A percentile compares a stretch with the other conserved stretches of the same genome.
Conservation (phyloP, 202 grass and related monocot genomes). For the Miscanthus sacchariflorus region DNA sequence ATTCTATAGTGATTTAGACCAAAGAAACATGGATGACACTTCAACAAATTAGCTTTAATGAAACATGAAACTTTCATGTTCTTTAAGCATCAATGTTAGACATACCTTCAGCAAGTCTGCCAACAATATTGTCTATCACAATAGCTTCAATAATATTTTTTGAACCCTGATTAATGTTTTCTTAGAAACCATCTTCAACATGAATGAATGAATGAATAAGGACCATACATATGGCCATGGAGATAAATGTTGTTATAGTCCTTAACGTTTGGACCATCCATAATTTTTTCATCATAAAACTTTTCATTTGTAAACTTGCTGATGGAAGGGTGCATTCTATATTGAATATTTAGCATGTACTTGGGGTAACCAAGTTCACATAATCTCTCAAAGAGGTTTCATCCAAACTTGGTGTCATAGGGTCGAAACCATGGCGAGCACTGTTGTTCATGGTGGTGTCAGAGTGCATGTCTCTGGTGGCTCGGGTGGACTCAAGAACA, state of each 20-base stretch:
- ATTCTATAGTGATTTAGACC: slow-evolving; percentile 18
- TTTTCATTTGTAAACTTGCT: slow-evolving; percentile 47
- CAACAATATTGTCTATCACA: not conserved
- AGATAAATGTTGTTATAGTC: slow-evolving; percentile 19
- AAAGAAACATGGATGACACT: not conserved
- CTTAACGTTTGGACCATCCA: slow-evolving; percentile 49
- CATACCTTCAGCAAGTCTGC: slow-evolving; percentile 1
- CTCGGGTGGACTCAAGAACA: no score
- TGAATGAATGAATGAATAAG: slow-evolving; percentile 67
- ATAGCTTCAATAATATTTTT: slow-evolving; percentile 9
- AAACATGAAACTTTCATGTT: not conserved
- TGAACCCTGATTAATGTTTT: not conserved
- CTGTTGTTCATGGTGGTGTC: no score
- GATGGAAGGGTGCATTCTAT: slow-evolving; percentile 12
- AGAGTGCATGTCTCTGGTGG: no score
- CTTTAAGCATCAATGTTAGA: not conserved
- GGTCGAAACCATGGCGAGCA: no score
- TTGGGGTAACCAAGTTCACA: not conserved
- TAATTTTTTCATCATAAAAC: slow-evolving; percentile 47
- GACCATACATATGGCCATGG: slow-evolving; percentile 24
- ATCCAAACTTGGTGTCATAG: not conserved
- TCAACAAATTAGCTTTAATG: not conserved
- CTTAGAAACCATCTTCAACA: slow-evolving; percentile 43
- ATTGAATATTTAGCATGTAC: not conserved
- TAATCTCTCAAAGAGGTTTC: not conserved